Percentiles rank a stretch among this genome's conserved stretches.
Conservation (phyloP, 768 basidiomycete species). For the Termitomyces titanicus region DNA sequence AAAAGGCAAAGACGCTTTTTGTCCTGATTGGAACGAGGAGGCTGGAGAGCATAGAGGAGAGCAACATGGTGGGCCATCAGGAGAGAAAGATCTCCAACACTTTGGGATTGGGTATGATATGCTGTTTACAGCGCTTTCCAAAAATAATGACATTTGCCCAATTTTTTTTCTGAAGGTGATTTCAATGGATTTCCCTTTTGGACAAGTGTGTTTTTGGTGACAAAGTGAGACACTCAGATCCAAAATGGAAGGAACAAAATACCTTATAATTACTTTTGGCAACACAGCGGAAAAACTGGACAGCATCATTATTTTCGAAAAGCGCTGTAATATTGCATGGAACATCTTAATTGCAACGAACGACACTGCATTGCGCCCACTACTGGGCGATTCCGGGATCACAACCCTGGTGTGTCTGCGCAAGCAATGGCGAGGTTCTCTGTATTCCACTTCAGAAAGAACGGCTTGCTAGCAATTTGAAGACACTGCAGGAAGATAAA, state of each 20-base stretch:
- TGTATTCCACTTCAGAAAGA: slow-evolving; percentile 90
- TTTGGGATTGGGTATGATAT: slow-evolving; percentile 61
- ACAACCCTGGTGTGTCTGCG: slow-evolving; percentile 68
- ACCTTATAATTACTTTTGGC: no score
- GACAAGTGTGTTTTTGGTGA: no score
- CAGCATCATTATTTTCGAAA: no score
- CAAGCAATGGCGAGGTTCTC: slow-evolving; percentile 55
- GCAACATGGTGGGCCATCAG: slow-evolving; percentile 16
- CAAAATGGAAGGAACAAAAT: no score
- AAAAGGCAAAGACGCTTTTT: slow-evolving; percentile 84
- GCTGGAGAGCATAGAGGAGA: slow-evolving; percentile 55
- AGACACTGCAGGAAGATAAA: slow-evolving; percentile 12
- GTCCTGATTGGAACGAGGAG: slow-evolving; percentile 64
- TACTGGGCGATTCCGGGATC: slow-evolving; percentile 89
- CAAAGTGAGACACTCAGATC: no score
- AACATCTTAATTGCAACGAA: slow-evolving; percentile 81
- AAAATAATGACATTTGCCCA: no score
- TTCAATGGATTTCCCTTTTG: no score
- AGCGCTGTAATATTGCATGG: slow-evolving; percentile 49
- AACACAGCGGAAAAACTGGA: no score
- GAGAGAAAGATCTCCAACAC: slow-evolving; percentile 41
- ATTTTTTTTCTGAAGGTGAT: no score
- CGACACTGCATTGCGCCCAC: slow-evolving; percentile 76
- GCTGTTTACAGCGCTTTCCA: no score
- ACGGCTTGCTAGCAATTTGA: slow-evolving; percentile 49